phyloP scores from a whole-genome alignment of 1,139 yeast genomes.

The Eremothecium sinecaudum region DNA sequence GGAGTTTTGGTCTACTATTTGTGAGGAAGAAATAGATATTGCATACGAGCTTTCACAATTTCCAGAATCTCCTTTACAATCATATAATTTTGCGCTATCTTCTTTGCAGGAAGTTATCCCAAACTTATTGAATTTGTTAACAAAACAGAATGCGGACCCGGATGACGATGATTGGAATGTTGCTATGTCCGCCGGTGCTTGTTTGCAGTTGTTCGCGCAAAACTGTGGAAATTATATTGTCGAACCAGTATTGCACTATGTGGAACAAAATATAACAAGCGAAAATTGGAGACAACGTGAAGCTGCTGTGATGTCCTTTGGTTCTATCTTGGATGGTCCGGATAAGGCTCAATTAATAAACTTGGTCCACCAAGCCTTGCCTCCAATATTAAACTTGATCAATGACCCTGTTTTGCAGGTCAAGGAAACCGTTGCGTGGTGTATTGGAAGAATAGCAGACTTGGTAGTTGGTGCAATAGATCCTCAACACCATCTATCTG shows the following conservation, averaged over 20 bases:
- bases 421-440: conserved; percentile 97
- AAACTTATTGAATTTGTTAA: conserved; percentile 65
- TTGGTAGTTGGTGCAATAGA: conserved; percentile 72
- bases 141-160: conserved; percentile 83
- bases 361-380: conserved; percentile 71
- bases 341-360: conserved; percentile 58
- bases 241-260: conserved; percentile 74
- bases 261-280: conserved; percentile 56
- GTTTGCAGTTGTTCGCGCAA: conserved; percentile 88
- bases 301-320: conserved; percentile 98
- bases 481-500: conserved; percentile 52
- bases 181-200: conserved; percentile 98
- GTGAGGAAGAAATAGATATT: conserved; percentile 90
- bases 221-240: conserved; percentile 80
- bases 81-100: conserved; percentile 69
- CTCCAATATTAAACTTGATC: conserved; percentile 66
- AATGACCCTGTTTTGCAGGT: conserved; percentile 72
- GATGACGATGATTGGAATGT: conserved; percentile 95
- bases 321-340: conserved; percentile 93
- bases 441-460: conserved; percentile 93
- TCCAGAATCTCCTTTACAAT: conserved; percentile 36
- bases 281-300: conserved; percentile 80
- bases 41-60: conserved; percentile 57
- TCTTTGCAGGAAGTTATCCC: conserved; percentile 85
- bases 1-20: conserved; percentile 95